Conservation (phyloP, 495 filamentous ascomycete species). For the Aspergillus bertholletiae region DNA sequence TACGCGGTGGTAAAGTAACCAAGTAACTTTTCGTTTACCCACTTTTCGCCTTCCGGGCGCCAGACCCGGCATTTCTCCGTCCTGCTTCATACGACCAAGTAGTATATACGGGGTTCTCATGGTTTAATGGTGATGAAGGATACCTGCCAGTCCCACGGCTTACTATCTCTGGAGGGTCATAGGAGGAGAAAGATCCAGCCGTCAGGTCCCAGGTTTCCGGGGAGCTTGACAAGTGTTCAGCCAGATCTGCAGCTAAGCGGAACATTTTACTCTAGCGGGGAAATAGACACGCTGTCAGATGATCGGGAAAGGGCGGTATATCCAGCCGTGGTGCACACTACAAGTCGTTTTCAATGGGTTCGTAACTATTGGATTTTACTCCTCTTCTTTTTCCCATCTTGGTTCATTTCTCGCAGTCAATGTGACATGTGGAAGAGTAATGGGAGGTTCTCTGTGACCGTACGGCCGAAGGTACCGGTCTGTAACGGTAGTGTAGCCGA, state of each 20-base stretch:
- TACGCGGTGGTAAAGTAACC: constrained; percentile 15
- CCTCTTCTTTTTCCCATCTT: no score
- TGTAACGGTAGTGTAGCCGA: background rate
- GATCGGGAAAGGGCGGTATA: background rate
- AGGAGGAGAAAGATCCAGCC: background rate
- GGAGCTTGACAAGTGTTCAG: constrained; percentile 7
- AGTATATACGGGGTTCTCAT: no score
- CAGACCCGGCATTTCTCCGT: background rate
- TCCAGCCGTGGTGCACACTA: no score
- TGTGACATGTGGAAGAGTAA: no score
- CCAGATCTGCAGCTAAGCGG: constrained; percentile 15
- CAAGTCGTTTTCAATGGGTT: no score
- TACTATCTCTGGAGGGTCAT: background rate
- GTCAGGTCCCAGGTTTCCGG: background rate
- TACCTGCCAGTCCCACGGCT: background rate
- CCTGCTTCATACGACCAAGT: no score
- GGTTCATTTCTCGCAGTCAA: no score
- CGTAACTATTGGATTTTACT: no score
- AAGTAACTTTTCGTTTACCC: constrained; percentile 9
- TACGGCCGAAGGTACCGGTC: background rate
- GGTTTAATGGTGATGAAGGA: no score
- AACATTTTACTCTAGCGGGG: constrained; percentile 9
- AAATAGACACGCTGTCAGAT: background rate
- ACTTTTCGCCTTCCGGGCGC: background rate
- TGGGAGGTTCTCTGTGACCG: background rate